phyloP scores from a whole-genome alignment of 192 early-diverging fungal species.

The Spizellomyces sp. region DNA sequence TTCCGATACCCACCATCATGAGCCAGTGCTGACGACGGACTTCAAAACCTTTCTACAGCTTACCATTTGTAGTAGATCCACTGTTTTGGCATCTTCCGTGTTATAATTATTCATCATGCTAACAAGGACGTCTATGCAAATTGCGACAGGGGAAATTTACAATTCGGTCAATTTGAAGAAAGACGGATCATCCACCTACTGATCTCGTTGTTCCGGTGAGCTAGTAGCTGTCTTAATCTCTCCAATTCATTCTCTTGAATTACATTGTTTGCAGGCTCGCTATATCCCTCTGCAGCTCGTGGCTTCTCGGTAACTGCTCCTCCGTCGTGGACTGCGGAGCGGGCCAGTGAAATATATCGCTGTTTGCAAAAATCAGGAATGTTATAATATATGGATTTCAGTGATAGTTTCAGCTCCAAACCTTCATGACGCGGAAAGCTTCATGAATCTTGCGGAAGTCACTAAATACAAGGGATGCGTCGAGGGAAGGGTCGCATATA shows the following conservation, averaged over 20 bases:
- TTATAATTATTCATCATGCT: constrained; percentile 52
- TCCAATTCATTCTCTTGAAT: background rate
- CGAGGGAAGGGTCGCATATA: constrained; percentile 33
- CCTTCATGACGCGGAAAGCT: constrained; percentile 55
- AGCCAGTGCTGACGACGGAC: too few relatives aligned
- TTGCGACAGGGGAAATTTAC: too few relatives aligned
- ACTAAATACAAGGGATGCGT: constrained; percentile 44
- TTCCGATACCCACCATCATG: too few relatives aligned
- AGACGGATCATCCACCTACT: constrained; percentile 36
- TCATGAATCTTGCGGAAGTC: constrained; percentile 52
- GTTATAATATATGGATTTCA: background rate
- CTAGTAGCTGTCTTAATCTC: constrained; percentile 39
- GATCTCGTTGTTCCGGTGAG: constrained; percentile 63
- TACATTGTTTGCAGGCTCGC: too few relatives aligned
- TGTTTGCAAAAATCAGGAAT: background rate
- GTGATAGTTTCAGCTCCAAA: background rate
- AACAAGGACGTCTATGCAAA: constrained; percentile 50
- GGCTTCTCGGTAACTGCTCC: background rate
- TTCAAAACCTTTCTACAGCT: too few relatives aligned
- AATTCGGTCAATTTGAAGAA: too few relatives aligned
- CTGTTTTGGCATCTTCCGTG: too few relatives aligned
- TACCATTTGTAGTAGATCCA: too few relatives aligned
- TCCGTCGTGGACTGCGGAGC: background rate
- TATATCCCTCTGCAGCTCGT: too few relatives aligned
- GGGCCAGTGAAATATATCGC: background rate